phyloP scores from a whole-genome alignment of 2,329 filamentous ascomycete genomes.

The Penicillium sp. region DNA sequence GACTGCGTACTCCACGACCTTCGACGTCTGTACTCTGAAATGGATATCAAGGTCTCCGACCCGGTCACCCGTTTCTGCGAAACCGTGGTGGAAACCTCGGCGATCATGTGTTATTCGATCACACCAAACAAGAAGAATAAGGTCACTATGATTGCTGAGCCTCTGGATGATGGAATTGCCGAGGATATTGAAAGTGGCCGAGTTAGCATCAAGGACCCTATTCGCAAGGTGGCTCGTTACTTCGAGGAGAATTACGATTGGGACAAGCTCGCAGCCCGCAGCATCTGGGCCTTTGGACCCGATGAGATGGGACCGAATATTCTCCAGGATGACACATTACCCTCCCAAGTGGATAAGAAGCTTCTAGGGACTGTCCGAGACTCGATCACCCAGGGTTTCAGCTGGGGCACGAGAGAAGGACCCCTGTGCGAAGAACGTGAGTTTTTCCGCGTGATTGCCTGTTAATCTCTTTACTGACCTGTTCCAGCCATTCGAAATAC shows the following conservation, averaged over 20 bases:
- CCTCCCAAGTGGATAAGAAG: constrained; percentile 91
- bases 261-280: constrained; percentile 87
- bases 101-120: constrained; percentile 94
- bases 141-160: constrained; percentile 96
- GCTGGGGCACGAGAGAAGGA: constrained; percentile 91
- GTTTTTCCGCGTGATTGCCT: constrained; percentile 38
- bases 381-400: constrained; percentile 90
- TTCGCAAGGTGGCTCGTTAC: constrained; percentile 89
- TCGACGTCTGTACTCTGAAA: constrained; percentile 87
- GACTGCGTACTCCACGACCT: constrained; percentile 96
- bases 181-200: constrained; percentile 87
- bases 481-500: constrained; percentile 82
- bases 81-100: constrained; percentile 93
- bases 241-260: constrained; percentile 97
- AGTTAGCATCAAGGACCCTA: constrained; percentile 87
- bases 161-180: constrained; percentile 88
- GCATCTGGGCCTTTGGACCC: constrained; percentile 97
- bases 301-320: constrained; percentile 94
- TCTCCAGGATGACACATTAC: constrained; percentile 90
- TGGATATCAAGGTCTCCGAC: constrained; percentile 98
- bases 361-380: constrained; percentile 80
- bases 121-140: constrained; percentile 99
- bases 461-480: constrained; percentile 20
- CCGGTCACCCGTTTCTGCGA: constrained; percentile 97
- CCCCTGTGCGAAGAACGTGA: constrained; percentile 95